Evolutionary conservation across 768 basidiomycete genomes (phyloP), one percentile per base, ranked within the genome.

Genomic region (Suillus weaverae): DNA sequence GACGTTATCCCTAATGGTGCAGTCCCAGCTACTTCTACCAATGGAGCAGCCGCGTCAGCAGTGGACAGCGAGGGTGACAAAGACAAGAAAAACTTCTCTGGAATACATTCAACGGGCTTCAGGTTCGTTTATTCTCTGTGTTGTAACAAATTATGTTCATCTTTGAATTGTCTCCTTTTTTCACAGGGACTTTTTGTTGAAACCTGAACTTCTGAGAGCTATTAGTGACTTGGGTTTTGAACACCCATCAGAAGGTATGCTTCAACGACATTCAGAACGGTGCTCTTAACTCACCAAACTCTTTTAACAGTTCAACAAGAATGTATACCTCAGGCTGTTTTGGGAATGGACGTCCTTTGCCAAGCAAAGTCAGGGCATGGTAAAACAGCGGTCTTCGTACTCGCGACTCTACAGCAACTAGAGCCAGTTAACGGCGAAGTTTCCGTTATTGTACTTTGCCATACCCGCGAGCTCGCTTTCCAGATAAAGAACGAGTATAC

Each of bases 401-500:
- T 98, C 69, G 96, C 97, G 39, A 97, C 95, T 30, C 86, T 99
- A 53, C 97, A 99, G 79, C 97, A 99, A 78, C 85, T 99, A 67
- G 97, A 99, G 76, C 97, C 97, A 57, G 94, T 97, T 65, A 92
- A 97, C 72, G 97, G 97, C 77, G 96, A 99, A 79, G 97, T 99
- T 63, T 94, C 95, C 60, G 97, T 98, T 70, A 85, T 99, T 74
- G 96, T 99, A 71, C 88, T 99, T 65, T 99, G 97, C 81, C 97
- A 99, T 83, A 99, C 97, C 33, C 94, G 97, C 72, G 97, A 99
- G 83, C 86, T 99, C 65, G 97, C 97, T 59, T 99, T 95, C 84
- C 97, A 99, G 82, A 99, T 99, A 81, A 95, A 97, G 85, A 99
- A 99, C 82, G 97, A 99, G 81, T 99, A 99, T 82, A 89, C 91